Percentiles rank a stretch among this genome's conserved stretches.
These are phyloP conservation scores for Cercospora sp. DNA, from an alignment of 2,329 filamentous ascomycete genomes.

Conservation along the genomic window DNA sequence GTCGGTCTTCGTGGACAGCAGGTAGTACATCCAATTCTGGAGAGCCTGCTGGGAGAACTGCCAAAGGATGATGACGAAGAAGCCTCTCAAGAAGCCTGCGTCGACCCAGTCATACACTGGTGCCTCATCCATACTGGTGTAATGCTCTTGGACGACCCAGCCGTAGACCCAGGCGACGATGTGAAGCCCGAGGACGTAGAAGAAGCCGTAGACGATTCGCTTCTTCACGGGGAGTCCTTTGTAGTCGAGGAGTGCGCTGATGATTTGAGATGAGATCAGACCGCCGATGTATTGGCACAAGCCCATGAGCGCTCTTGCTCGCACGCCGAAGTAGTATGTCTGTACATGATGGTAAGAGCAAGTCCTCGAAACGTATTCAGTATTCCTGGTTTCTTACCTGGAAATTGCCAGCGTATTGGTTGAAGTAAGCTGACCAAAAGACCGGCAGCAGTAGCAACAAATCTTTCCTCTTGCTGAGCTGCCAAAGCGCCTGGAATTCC, in stretches of 20 bases:
- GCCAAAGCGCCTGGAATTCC: conserved; percentile 44
- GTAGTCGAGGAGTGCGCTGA: conserved; percentile 51
- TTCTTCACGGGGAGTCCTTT: conserved; percentile 46
- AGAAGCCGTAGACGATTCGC: conserved; percentile 45
- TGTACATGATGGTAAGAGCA: not conserved
- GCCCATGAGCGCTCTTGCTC: conserved; percentile 51
- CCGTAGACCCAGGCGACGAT: conserved; percentile 52
- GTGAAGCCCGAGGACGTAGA: conserved; percentile 47
- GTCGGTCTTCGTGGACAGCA: conserved; percentile 57
- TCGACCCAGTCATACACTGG: conserved; percentile 50
- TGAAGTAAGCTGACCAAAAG: conserved; percentile 51
- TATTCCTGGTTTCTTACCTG: conserved; percentile 37
- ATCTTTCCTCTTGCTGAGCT: conserved; percentile 35
- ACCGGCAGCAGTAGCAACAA: conserved; percentile 45
- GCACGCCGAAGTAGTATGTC: conserved; percentile 49
- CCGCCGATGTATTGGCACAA: conserved; percentile 48
- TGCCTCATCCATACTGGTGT: conserved; percentile 44
- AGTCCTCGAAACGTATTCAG: not conserved
- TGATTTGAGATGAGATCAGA: conserved; percentile 49
- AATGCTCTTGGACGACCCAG: conserved; percentile 51
- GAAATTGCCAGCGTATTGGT: conserved; percentile 52
- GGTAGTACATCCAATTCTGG: conserved; percentile 60
- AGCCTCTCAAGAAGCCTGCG: conserved; percentile 49
- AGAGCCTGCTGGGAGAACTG: conserved; percentile 54
- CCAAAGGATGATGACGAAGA: conserved; percentile 54